Evolutionary conservation across 2,329 filamentous ascomycete species (phyloP).

Genomic region (Claviceps quebecensis): DNA sequence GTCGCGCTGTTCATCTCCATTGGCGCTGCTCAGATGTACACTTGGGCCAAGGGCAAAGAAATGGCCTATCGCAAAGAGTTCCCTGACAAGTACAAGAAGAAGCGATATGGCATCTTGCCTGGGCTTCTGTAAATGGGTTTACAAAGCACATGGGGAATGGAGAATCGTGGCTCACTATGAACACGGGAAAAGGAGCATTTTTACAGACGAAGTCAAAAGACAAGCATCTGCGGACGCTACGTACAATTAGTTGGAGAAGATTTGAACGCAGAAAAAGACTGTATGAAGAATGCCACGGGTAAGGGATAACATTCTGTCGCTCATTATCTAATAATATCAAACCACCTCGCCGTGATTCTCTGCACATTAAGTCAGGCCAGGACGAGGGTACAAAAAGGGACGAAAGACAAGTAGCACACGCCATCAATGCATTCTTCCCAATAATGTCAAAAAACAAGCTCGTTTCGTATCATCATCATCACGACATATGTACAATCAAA

Average conservation of each 20-base stretch:
- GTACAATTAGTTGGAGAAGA: not conserved
- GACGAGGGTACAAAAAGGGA: too few relatives aligned
- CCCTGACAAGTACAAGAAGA: slow-evolving; percentile 87
- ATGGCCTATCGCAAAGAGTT: slow-evolving; percentile 79
- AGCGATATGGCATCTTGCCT: slow-evolving; percentile 72
- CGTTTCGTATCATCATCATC: too few relatives aligned
- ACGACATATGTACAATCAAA: too few relatives aligned
- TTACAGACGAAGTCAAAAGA: not conserved
- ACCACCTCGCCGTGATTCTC: too few relatives aligned
- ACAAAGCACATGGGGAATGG: not conserved
- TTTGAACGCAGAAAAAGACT: not conserved
- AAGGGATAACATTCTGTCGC: too few relatives aligned
- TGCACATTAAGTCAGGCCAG: too few relatives aligned
- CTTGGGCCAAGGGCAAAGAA: slow-evolving; percentile 90
- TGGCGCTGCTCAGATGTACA: slow-evolving; percentile 65
- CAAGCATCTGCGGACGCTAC: not conserved
- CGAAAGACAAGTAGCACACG: too few relatives aligned
- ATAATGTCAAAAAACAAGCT: too few relatives aligned
- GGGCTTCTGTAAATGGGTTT: slow-evolving; percentile 47
- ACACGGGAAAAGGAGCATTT: not conserved
- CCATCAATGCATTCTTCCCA: too few relatives aligned
- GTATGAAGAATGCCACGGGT: not conserved
- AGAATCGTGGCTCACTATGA: not conserved
- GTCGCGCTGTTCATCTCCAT: slow-evolving; percentile 64
- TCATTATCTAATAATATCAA: too few relatives aligned